phyloP scores from a whole-genome alignment of 1,139 yeast species.

The Lipomyces yarrowii region DNA sequence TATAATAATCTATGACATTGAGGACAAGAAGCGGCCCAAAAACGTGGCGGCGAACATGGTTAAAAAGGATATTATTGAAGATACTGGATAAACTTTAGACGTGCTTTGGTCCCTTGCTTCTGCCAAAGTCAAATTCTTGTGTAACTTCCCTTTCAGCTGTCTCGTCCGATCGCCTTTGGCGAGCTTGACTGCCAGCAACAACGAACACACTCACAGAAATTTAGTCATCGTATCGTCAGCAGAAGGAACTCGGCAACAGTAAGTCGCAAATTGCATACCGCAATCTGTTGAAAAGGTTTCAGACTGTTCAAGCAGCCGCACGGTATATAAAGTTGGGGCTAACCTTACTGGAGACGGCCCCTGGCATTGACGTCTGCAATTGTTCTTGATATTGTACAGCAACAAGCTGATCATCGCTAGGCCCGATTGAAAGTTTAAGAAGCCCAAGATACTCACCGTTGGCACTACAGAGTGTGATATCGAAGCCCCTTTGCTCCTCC shows the following conservation, averaged over 20 bases:
- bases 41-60: background rate
- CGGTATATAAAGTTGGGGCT: background rate
- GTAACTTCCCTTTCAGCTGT: background rate
- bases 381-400: background rate
- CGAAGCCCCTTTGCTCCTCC: background rate
- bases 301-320: no score
- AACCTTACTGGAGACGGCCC: background rate
- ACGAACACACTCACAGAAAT: background rate
- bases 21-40: no score
- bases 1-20: no score
- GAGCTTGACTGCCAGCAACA: background rate
- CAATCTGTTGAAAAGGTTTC: background rate
- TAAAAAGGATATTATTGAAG: no score
- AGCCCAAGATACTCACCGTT: background rate
- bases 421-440: background rate
- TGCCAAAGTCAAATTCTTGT: background rate
- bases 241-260: background rate
- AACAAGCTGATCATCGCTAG: background rate
- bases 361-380: background rate
- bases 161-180: background rate
- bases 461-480: background rate
- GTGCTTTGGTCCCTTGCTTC: slow-evolving; percentile 1
- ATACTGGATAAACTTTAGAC: background rate
- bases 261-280: background rate
- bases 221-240: background rate